Evolutionary conservation across 257 asterid species (phyloP).

Genomic region (Solanum dulcamara): DNA sequence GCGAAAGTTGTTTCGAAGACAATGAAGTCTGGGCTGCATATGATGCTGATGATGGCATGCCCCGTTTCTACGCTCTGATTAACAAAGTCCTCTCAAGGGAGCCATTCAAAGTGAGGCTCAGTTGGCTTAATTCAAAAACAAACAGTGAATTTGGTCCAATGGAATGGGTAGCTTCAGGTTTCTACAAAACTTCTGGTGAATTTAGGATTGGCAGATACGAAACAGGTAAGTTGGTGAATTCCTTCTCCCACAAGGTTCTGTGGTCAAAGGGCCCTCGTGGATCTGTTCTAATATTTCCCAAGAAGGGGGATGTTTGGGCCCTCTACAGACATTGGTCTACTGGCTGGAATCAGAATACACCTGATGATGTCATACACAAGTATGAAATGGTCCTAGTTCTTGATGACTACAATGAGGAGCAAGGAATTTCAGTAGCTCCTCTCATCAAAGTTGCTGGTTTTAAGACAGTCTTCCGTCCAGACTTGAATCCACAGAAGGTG

Average conservation of each 20-base stretch:
- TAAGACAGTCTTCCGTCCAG: conserved; percentile 13
- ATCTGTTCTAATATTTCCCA: conserved; percentile 11
- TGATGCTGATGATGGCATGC: conserved; percentile 25
- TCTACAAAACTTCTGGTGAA: conserved; percentile 23
- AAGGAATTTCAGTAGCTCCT: conserved; percentile 19
- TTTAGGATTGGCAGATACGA: conserved; percentile 18
- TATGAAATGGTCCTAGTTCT: conserved; percentile 20
- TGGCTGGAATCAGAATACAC: conserved; percentile 17
- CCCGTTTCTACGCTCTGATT: conserved; percentile 22
- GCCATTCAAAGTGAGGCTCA: conserved; percentile 19
- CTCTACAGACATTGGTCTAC: conserved; percentile 18
- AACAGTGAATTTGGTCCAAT: conserved; percentile 15
- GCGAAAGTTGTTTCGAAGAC: conserved; percentile 13
- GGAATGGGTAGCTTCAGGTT: conserved; percentile 21
- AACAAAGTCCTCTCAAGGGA: conserved; percentile 11
- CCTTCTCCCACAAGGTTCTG: conserved; percentile 21
- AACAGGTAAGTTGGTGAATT: conserved; percentile 3
- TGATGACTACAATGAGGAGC: conserved; percentile 14
- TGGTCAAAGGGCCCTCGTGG: conserved; percentile 22
- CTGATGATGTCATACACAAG: conserved; percentile 21
- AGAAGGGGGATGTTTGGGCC: conserved; percentile 20
- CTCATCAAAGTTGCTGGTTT: conserved; percentile 17
- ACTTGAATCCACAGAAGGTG: background rate
- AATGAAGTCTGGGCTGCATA: conserved; percentile 27
- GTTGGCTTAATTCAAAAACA: conserved; percentile 26